phyloP scores from a whole-genome alignment of 805 yeast species.

The Candida qinlingensis region DNA sequence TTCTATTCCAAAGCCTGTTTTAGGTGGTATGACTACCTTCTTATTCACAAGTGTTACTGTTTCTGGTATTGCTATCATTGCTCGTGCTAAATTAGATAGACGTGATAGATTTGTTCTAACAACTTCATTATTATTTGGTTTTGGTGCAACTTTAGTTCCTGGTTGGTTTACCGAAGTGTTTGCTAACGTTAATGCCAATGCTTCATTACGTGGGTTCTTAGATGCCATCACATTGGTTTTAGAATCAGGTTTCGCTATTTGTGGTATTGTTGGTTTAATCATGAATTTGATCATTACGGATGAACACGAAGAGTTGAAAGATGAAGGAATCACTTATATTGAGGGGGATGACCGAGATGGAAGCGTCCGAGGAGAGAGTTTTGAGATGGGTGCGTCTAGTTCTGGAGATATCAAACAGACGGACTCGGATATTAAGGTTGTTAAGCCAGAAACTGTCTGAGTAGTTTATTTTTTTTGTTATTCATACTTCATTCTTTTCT shows the following conservation, averaged over 20 bases:
- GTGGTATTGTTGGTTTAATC: conserved; percentile 60
- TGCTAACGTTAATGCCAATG: conserved; percentile 57
- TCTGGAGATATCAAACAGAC: not conserved
- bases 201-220: conserved; percentile 50
- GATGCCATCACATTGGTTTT: conserved; percentile 63
- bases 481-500: not conserved
- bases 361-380: conserved; percentile 3
- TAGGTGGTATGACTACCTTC: conserved; percentile 90
- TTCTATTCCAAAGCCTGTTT: conserved; percentile 69
- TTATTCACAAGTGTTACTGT: conserved; percentile 70
- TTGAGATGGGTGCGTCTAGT: conserved; percentile 13
- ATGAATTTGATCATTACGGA: conserved; percentile 52
- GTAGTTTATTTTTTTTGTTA: too few relatives aligned
- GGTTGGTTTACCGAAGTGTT: conserved; percentile 61
- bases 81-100: conserved; percentile 50
- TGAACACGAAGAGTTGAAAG: not conserved
- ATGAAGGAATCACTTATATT: conserved; percentile 13
- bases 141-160: conserved; percentile 62
- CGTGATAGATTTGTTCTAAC: conserved; percentile 71
- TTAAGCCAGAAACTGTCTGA: not conserved
- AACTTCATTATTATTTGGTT: conserved; percentile 55
- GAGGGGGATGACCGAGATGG: conserved; percentile 13
- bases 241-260: conserved; percentile 69
- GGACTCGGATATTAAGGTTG: not conserved
- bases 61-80: conserved; percentile 65